These are phyloP conservation scores for Ilex aquifolium DNA, from an alignment of 257 asterid species.

Conservation along the genomic window DNA sequence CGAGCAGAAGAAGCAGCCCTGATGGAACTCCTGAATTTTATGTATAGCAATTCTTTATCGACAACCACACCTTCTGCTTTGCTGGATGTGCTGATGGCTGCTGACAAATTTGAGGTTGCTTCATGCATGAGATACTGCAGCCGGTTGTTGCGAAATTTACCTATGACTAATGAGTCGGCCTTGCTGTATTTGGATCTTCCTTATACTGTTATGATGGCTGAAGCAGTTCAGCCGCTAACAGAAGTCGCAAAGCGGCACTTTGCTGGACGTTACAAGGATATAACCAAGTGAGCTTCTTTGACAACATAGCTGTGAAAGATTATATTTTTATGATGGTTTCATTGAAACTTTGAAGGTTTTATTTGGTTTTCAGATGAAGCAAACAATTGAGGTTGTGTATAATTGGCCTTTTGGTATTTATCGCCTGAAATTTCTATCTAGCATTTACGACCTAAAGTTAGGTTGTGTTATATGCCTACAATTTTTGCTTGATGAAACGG, in stretches of 20 bases:
- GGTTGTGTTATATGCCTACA: no score
- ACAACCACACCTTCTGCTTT: slow-evolving; percentile 54
- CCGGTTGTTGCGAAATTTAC: slow-evolving; percentile 42
- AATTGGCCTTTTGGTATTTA: no score
- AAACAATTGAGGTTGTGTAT: no score
- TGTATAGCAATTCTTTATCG: slow-evolving; percentile 65
- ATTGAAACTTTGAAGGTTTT: not conserved
- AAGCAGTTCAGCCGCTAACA: slow-evolving; percentile 63
- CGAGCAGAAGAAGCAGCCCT: slow-evolving; percentile 81
- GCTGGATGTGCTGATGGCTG: slow-evolving; percentile 83
- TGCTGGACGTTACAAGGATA: slow-evolving; percentile 65
- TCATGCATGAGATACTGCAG: slow-evolving; percentile 93
- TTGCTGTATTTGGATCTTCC: slow-evolving; percentile 92
- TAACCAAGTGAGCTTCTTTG: slow-evolving; percentile 52
- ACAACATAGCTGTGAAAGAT: not conserved
- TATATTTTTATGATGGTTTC: not conserved
- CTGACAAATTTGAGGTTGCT: slow-evolving; percentile 81
- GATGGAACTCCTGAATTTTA: slow-evolving; percentile 76
- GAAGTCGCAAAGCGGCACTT: slow-evolving; percentile 77
- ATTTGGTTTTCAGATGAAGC: no score
- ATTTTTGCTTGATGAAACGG: no score
- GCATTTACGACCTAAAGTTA: no score
- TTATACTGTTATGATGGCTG: slow-evolving; percentile 56
- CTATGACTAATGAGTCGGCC: slow-evolving; percentile 86
- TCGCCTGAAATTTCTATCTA: no score